Conservation (phyloP, 768 basidiomycete species). For the Cyathus striatus region DNA sequence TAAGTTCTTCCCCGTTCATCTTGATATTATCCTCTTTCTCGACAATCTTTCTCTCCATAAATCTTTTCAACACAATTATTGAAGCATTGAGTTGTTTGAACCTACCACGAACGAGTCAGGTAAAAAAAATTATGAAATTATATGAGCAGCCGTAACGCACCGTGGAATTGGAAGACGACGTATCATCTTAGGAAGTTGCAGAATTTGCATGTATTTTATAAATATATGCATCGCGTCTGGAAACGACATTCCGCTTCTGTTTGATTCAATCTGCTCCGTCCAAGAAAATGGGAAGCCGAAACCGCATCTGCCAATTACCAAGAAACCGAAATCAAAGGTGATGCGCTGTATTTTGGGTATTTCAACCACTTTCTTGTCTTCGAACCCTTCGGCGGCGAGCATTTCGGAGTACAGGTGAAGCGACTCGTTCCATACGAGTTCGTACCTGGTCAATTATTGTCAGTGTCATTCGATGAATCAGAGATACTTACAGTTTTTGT, state of each 20-base stretch:
- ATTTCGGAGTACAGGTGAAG: constrained; percentile 20
- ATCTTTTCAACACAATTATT: not conserved
- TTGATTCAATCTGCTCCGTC: not conserved
- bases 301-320: constrained; percentile 6
- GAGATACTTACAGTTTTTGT: constrained; percentile 14
- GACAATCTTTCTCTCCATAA: not conserved
- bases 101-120: not conserved
- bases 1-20: not conserved
- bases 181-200: not conserved
- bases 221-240: constrained; percentile 8
- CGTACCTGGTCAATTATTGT: constrained; percentile 11
- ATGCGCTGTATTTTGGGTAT: constrained; percentile 13
- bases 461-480: not conserved
- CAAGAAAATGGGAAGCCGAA: constrained; percentile 8
- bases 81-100: not conserved
- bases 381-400: constrained; percentile 18
- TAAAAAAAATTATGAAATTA: not conserved
- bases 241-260: constrained; percentile 4
- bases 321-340: constrained; percentile 6
- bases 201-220: not conserved
- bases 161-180: not conserved
- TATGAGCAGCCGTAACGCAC: not conserved
- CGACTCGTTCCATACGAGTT: constrained; percentile 21
- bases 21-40: not conserved
- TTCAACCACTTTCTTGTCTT: constrained; percentile 5